Evolutionary conservation across 2,329 filamentous ascomycete species (phyloP).

Genomic region (Fusarium sp.): DNA sequence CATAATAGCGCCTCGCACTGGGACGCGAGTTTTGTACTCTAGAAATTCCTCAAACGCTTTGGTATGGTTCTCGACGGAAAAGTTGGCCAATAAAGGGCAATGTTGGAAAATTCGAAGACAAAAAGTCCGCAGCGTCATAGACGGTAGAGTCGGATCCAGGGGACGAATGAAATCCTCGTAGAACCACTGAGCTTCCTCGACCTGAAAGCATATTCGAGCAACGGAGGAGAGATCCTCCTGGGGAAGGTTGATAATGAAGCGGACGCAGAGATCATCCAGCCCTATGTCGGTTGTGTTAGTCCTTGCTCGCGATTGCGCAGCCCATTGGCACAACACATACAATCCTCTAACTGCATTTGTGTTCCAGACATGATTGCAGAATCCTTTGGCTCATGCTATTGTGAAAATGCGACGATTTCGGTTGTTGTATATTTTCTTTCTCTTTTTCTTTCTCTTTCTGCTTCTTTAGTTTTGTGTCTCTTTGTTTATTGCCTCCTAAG

Average conservation of each 20-base stretch:
- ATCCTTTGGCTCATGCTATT: conserved; percentile 48
- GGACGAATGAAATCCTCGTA: conserved; percentile 99
- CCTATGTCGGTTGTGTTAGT: conserved; percentile 62
- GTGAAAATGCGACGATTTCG: conserved; percentile 6
- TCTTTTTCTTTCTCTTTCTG: background rate
- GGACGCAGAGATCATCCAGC: conserved; percentile 97
- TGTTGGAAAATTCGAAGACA: conserved; percentile 93
- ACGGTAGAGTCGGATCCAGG: conserved; percentile 84
- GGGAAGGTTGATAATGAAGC: conserved; percentile 97
- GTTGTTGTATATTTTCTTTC: conserved; percentile 6
- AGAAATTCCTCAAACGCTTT: conserved; percentile 92
- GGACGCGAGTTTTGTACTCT: conserved; percentile 93
- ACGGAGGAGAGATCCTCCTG: conserved; percentile 90
- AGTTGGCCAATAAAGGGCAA: conserved; percentile 87
- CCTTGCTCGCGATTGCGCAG: conserved; percentile 15
- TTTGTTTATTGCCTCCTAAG: conserved; percentile 43
- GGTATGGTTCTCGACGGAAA: conserved; percentile 80
- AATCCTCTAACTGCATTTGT: conserved; percentile 91
- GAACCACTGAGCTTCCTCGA: conserved; percentile 99
- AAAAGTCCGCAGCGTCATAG: conserved; percentile 86
- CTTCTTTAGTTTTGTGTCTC: background rate
- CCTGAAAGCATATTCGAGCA: conserved; percentile 96
- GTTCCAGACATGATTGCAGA: conserved; percentile 75
- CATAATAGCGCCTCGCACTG: conserved; percentile 93
- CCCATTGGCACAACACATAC: conserved; percentile 63